A percentile compares a stretch with the other conserved stretches of the same genome.
Evolutionary conservation across 2,329 filamentous ascomycete genomes (phyloP).

Genomic region (Trichoderma cornu-damae): DNA sequence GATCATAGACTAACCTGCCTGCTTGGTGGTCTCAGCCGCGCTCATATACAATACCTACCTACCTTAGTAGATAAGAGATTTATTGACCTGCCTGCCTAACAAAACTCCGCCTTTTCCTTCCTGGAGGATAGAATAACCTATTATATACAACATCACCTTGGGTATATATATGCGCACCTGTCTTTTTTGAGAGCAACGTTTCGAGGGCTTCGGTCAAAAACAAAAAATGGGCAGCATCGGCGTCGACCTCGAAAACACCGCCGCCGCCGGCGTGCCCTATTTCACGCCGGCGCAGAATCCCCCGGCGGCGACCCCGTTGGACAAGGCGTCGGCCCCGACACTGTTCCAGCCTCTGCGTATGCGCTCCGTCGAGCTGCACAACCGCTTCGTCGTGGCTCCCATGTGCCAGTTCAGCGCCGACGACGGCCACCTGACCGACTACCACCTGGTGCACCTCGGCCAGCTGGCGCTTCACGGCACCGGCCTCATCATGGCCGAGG

Average conservation of each 20-base stretch:
- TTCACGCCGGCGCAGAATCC: slow-evolving; percentile 52
- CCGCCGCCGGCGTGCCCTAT: slow-evolving; percentile 44
- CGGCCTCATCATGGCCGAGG: slow-evolving; percentile 70
- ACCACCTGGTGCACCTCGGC: slow-evolving; percentile 77
- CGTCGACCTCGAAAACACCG: slow-evolving; percentile 31
- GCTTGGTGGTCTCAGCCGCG: no score
- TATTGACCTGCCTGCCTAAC: no score
- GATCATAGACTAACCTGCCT: no score
- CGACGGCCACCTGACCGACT: slow-evolving; percentile 68
- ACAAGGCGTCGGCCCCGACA: slow-evolving; percentile 42
- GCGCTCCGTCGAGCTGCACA: slow-evolving; percentile 48
- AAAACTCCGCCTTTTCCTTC: no score
- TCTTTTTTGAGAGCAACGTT: no score
- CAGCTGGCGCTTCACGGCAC: slow-evolving; percentile 72
- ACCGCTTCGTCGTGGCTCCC: slow-evolving; percentile 55
- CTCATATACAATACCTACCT: no score
- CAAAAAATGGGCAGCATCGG: slow-evolving; percentile 17
- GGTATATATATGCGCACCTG: no score
- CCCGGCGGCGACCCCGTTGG: slow-evolving; percentile 44
- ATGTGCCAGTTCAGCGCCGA: slow-evolving; percentile 58
- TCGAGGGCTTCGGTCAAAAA: neutral
- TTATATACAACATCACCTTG: no score
- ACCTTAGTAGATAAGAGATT: no score
- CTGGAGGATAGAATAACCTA: no score
- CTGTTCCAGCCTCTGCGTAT: slow-evolving; percentile 54